Conservation (phyloP, 257 asterid species). For the Penstemon davidsonii region DNA sequence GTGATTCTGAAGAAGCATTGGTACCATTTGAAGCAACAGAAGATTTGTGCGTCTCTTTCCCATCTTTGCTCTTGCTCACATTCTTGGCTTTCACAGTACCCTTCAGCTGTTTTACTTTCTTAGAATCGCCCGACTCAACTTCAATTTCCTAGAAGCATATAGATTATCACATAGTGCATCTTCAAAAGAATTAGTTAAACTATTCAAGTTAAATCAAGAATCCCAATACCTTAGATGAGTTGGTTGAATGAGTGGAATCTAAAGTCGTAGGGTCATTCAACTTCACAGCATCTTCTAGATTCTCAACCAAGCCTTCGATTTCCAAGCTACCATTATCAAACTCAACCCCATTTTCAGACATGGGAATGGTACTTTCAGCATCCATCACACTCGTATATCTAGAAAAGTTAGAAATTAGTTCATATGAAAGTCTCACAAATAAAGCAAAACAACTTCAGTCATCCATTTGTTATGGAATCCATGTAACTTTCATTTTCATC, state of each 20-base stretch:
- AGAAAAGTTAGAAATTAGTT: constrained; percentile 15
- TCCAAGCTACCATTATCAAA: constrained; percentile 29
- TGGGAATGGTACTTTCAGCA: constrained; percentile 36
- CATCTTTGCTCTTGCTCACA: constrained; percentile 37
- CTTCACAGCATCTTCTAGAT: constrained; percentile 33
- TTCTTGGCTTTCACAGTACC: constrained; percentile 35
- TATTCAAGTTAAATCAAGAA: neutral
- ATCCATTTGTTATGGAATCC: too few relatives aligned
- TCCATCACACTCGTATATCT: constrained; percentile 42
- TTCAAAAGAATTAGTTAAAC: neutral
- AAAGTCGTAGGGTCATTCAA: constrained; percentile 28
- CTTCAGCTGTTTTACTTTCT: constrained; percentile 38
- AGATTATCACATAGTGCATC: constrained; percentile 9
- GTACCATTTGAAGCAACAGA: constrained; percentile 44
- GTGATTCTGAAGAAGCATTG: constrained; percentile 34
- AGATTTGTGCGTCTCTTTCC: constrained; percentile 34
- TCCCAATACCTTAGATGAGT: constrained; percentile 35
- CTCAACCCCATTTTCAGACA: constrained; percentile 34
- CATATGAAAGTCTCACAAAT: constrained; percentile 12
- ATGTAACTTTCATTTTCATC: too few relatives aligned
- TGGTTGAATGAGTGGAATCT: neutral
- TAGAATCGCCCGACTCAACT: constrained; percentile 24
- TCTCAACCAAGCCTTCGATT: constrained; percentile 37
- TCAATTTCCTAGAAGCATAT: constrained; percentile 35
- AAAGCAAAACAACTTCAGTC: neutral